These are phyloP conservation scores for Dryas integrifolia DNA, from an alignment of 331 rosid species.

Conservation along the genomic window DNA sequence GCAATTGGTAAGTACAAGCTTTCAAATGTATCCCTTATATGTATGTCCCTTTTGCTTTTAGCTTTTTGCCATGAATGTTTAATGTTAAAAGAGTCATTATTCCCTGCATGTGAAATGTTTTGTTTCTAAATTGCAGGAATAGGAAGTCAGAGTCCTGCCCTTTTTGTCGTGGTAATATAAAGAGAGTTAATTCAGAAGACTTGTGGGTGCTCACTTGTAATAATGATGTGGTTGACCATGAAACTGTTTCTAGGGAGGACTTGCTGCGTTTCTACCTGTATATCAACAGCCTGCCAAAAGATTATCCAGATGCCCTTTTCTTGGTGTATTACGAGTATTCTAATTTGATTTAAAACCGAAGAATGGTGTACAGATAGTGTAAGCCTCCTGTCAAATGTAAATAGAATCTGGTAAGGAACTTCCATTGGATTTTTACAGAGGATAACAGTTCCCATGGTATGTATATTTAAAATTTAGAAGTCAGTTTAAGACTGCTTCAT, in stretches of 20 bases:
- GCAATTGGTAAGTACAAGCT: conserved; percentile 65
- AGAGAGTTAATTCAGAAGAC: conserved; percentile 93
- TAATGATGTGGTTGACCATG: conserved; percentile 85
- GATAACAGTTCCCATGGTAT: conserved; percentile 22
- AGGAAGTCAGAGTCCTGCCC: conserved; percentile 84
- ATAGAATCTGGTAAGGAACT: conserved; percentile 57
- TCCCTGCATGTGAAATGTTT: not conserved
- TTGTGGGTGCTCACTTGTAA: conserved; percentile 88
- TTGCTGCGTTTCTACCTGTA: conserved; percentile 78
- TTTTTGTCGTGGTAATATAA: conserved; percentile 84
- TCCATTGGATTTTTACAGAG: conserved; percentile 21
- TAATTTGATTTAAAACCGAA: conserved; percentile 47
- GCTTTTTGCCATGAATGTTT: not conserved
- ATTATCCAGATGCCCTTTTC: conserved; percentile 87
- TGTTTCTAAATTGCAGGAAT: conserved; percentile 50
- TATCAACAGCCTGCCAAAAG: conserved; percentile 81
- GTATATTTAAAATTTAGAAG: conserved; percentile 26
- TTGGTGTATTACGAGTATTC: conserved; percentile 75
- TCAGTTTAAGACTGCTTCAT: conserved; percentile 23
- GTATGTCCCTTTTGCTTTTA: not conserved
- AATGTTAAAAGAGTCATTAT: not conserved
- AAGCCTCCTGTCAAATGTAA: conserved; percentile 55
- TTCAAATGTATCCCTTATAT: not conserved
- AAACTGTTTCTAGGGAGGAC: conserved; percentile 80
- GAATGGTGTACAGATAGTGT: conserved; percentile 51